A percentile compares a stretch with the other conserved stretches of the same genome.
These are phyloP conservation scores for Cladophialophora immunda DNA, from an alignment of 2,329 filamentous ascomycete species.

Conservation along the genomic window DNA sequence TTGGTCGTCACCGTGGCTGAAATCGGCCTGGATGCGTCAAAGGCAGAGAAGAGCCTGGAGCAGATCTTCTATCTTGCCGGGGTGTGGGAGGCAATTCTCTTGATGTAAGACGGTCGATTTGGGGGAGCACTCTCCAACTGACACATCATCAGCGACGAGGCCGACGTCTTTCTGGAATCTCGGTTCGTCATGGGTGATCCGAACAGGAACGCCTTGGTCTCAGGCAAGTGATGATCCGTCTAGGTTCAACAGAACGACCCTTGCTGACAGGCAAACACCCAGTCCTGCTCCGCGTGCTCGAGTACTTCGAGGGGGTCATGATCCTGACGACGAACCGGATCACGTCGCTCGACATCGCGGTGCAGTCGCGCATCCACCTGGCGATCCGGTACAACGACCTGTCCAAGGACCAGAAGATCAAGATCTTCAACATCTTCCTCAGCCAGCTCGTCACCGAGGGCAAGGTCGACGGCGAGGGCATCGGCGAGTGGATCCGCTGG, in stretches of 20 bases:
- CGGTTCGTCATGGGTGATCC: not conserved
- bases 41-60: conserved; percentile 3
- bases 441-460: not conserved
- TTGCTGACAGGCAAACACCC: not conserved
- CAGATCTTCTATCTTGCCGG: not conserved
- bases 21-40: not conserved
- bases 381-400: conserved; percentile 1
- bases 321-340: not conserved
- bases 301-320: not conserved
- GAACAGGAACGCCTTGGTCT: not conserved
- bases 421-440: conserved; percentile 2
- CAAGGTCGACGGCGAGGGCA: not conserved
- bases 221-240: not conserved
- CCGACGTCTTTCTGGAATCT: not conserved
- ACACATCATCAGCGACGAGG: not conserved
- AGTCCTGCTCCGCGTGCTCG: not conserved
- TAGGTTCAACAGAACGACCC: not conserved
- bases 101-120: not conserved
- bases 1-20: not conserved
- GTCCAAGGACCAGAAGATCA: not conserved
- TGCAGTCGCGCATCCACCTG: not conserved
- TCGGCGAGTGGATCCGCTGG: conserved; percentile 20
- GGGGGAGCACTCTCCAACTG: not conserved
- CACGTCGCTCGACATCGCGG: not conserved
- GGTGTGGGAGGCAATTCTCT: not conserved